Percentiles rank a stretch among this genome's conserved stretches.
Evolutionary conservation across 306 rosid species (phyloP).

Genomic region (Trifolium repens): DNA sequence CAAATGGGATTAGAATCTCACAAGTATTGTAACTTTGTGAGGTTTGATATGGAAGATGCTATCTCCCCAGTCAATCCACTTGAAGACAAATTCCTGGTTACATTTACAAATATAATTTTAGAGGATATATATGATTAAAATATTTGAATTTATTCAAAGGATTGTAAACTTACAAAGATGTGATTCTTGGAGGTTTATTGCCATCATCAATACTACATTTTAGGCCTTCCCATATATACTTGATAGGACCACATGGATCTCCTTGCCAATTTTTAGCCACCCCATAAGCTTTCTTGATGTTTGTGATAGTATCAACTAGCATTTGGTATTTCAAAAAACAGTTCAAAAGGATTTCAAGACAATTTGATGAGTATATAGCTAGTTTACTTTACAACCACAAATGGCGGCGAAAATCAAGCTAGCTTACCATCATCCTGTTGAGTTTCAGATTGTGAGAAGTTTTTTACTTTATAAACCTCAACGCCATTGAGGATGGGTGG

Average conservation of each 20-base stretch:
- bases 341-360: not conserved
- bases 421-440: not conserved
- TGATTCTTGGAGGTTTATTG: constrained; percentile 48
- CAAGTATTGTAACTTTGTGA: constrained; percentile 50
- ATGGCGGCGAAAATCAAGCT: constrained; percentile 7
- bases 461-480: constrained; percentile 40
- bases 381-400: not conserved
- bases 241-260: constrained; percentile 61
- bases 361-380: not conserved
- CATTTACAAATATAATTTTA: constrained; percentile 27
- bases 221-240: constrained; percentile 60
- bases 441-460: constrained; percentile 14
- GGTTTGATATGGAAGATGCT: constrained; percentile 43
- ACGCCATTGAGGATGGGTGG: constrained; percentile 52
- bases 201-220: constrained; percentile 45
- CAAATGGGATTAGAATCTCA: constrained; percentile 40
- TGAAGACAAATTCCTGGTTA: constrained; percentile 51
- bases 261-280: constrained; percentile 63
- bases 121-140: not conserved
- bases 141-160: not conserved
- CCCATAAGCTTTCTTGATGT: constrained; percentile 53
- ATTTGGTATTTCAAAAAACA: not conserved
- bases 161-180: constrained; percentile 53
- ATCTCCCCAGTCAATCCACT: constrained; percentile 44
- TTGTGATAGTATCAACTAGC: constrained; percentile 59